These are phyloP conservation scores for Candida chauliodis DNA, from an alignment of 805 yeast species.

Conservation along the genomic window DNA sequence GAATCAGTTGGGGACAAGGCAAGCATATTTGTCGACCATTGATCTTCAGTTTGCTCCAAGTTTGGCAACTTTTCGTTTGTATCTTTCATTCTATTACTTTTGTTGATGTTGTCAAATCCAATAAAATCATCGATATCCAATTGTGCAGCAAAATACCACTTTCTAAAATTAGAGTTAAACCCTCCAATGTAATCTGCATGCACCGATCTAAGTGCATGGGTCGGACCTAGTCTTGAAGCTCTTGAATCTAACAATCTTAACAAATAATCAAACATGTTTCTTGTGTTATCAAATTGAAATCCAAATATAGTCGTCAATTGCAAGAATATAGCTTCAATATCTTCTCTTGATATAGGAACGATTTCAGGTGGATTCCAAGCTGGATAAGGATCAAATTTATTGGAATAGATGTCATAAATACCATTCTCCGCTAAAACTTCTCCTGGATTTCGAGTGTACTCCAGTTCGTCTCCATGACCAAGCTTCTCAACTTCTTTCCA, in stretches of 20 bases:
- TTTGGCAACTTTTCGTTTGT: conserved; percentile 15
- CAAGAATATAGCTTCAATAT: conserved; percentile 55
- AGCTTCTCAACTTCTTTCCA: conserved; percentile 40
- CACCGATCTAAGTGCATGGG: conserved; percentile 51
- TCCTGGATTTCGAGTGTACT: conserved; percentile 25
- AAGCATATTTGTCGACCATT: conserved; percentile 53
- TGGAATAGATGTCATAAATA: conserved; percentile 41
- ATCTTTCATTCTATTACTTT: conserved; percentile 21
- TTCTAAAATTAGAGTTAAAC: conserved; percentile 58
- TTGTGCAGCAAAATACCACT: conserved; percentile 76
- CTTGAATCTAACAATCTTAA: conserved; percentile 64
- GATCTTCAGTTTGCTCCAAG: conserved; percentile 42
- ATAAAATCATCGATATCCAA: conserved; percentile 56
- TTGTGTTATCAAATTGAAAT: conserved; percentile 62
- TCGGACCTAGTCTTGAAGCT: conserved; percentile 60
- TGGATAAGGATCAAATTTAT: conserved; percentile 50
- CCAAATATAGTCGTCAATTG: conserved; percentile 57
- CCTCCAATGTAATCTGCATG: conserved; percentile 81
- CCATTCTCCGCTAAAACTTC: conserved; percentile 38
- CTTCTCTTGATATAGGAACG: conserved; percentile 48
- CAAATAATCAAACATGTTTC: conserved; percentile 64
- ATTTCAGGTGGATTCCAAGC: conserved; percentile 43
- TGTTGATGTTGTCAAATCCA: conserved; percentile 29
- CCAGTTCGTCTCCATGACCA: conserved; percentile 28
- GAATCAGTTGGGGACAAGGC: conserved; percentile 50